Conservation (phyloP, 139 green algal species). For the Spirogloea muscicola region DNA sequence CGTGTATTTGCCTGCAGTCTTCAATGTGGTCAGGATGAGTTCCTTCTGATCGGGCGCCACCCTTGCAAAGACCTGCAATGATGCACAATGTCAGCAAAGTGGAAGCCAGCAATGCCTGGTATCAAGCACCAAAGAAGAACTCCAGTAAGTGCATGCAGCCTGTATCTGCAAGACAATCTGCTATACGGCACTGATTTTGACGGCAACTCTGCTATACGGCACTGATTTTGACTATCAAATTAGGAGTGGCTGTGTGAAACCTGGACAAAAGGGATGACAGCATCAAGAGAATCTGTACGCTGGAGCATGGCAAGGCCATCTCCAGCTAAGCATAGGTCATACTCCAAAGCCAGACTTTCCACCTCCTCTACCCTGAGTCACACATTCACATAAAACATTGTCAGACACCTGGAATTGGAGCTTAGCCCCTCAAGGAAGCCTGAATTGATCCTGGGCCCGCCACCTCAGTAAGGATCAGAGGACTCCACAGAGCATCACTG, state of each 20-base stretch:
- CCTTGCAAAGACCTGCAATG: constrained; percentile 49
- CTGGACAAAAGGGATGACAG: constrained; percentile 28
- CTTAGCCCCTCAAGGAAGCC: background rate
- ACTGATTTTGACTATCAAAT: too few relatives aligned
- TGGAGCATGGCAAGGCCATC: constrained; percentile 73
- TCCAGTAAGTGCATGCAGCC: too few relatives aligned
- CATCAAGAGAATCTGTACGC: constrained; percentile 37
- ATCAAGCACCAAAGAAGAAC: too few relatives aligned
- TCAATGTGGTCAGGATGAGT: constrained; percentile 79
- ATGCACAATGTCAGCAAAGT: too few relatives aligned
- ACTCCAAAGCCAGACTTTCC: constrained; percentile 64
- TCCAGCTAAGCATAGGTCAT: constrained; percentile 85
- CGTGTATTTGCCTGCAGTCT: constrained; percentile 61
- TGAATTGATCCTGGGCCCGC: too few relatives aligned
- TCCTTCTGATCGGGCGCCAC: constrained; percentile 91
- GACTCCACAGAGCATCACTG: too few relatives aligned
- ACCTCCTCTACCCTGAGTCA: constrained; percentile 45
- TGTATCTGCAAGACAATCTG: too few relatives aligned
- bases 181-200: too few relatives aligned
- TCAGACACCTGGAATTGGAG: background rate
- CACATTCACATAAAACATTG: background rate
- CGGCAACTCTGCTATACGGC: too few relatives aligned
- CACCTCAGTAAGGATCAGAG: too few relatives aligned
- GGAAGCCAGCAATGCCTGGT: too few relatives aligned
- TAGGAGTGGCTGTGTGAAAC: too few relatives aligned